Conservation (phyloP, 495 filamentous ascomycete species). For the Penicillium desertorum region DNA sequence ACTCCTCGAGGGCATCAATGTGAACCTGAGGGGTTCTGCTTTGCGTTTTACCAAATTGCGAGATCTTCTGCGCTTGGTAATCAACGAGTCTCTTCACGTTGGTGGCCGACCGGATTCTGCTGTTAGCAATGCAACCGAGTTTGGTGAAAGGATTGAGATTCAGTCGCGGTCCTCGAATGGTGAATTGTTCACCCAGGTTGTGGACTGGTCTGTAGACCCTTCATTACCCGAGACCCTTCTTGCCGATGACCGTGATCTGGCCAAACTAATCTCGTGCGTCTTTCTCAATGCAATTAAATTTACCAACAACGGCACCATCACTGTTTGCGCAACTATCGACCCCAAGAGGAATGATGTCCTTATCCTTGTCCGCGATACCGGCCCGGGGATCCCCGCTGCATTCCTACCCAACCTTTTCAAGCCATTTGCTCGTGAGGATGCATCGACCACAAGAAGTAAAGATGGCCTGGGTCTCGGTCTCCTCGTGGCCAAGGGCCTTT, state of each 20-base stretch:
- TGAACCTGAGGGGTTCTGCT: constrained; percentile 40
- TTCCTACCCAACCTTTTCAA: constrained; percentile 74
- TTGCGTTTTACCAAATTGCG: constrained; percentile 62
- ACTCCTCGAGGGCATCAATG: constrained; percentile 47
- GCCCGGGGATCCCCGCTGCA: constrained; percentile 67
- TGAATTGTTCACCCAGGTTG: constrained; percentile 55
- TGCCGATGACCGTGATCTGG: constrained; percentile 70
- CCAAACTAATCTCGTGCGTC: constrained; percentile 71
- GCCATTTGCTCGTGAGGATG: constrained; percentile 70
- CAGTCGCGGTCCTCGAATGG: constrained; percentile 59
- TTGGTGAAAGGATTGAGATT: constrained; percentile 69
- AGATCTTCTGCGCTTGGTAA: constrained; percentile 64
- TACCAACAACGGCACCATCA: constrained; percentile 68
- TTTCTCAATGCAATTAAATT: constrained; percentile 81
- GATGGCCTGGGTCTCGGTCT: constrained; percentile 75
- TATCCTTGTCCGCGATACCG: constrained; percentile 66
- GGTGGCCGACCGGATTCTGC: constrained; percentile 74
- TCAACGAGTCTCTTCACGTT: constrained; percentile 69
- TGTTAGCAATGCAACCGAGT: constrained; percentile 55
- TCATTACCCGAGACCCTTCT: constrained; percentile 65
- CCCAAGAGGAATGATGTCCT: constrained; percentile 54
- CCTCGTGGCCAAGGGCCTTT: constrained; percentile 73
- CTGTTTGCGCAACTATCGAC: constrained; percentile 54
- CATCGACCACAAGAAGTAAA: constrained; percentile 67
- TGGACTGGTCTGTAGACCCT: constrained; percentile 66